Conservation (phyloP, 768 basidiomycete species). For the Pleurotus tuber-regium region DNA sequence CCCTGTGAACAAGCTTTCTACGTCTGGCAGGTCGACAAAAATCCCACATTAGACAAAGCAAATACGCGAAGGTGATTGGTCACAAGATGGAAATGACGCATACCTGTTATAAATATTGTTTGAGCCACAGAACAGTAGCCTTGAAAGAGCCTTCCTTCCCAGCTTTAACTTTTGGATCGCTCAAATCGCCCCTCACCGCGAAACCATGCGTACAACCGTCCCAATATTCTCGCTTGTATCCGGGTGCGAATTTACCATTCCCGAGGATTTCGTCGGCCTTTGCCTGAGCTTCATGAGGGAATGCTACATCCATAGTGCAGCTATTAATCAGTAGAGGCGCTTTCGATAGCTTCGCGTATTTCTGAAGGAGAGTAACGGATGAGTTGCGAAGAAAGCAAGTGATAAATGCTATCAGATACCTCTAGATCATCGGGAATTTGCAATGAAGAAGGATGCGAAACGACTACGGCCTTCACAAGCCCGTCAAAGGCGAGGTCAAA, state of each 20-base stretch:
- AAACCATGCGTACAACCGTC: conserved; percentile 53
- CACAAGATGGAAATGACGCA: not conserved
- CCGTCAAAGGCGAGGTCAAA: conserved; percentile 64
- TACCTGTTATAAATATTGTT: conserved; percentile 28
- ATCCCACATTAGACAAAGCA: too few relatives aligned
- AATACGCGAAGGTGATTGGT: too few relatives aligned
- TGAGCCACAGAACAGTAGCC: conserved; percentile 53
- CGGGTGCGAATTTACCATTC: conserved; percentile 38
- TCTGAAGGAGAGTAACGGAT: conserved; percentile 30
- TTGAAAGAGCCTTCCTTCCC: conserved; percentile 66
- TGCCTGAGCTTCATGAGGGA: conserved; percentile 43
- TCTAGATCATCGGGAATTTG: conserved; percentile 59
- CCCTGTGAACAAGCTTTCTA: too few relatives aligned
- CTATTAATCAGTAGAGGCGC: conserved; percentile 68
- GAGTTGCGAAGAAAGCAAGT: not conserved
- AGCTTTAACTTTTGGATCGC: conserved; percentile 49
- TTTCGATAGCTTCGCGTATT: conserved; percentile 41
- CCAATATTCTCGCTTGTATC: conserved; percentile 49
- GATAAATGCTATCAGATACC: conserved; percentile 29
- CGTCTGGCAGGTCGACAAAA: too few relatives aligned
- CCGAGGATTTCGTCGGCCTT: conserved; percentile 51
- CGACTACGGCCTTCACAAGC: conserved; percentile 43
- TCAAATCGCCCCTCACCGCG: conserved; percentile 48
- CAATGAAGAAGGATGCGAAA: conserved; percentile 62
- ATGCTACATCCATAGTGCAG: conserved; percentile 50